Evolutionary conservation across 2,329 filamentous ascomycete genomes (phyloP).

Genomic region (Triangularia verruculosa): DNA sequence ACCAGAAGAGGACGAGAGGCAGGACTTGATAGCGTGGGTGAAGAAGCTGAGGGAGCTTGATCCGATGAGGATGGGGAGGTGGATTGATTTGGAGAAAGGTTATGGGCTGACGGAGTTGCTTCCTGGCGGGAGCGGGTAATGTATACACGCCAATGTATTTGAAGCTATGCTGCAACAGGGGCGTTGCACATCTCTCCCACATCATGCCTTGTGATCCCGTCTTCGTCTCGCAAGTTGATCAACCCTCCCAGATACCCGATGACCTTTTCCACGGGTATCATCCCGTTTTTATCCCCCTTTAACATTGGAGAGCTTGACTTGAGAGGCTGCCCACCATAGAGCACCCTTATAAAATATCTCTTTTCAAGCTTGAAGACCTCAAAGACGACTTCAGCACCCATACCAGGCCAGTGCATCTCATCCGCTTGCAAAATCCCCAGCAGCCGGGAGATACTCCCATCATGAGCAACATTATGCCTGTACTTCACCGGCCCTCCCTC

Average conservation of each 20-base stretch:
- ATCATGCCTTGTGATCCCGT: neutral
- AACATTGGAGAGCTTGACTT: conserved; percentile 65
- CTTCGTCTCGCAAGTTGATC: conserved; percentile 51
- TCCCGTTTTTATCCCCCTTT: conserved; percentile 57
- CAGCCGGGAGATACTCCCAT: conserved; percentile 67
- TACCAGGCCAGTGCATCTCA: conserved; percentile 79
- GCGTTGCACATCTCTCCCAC: neutral
- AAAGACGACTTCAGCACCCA: conserved; percentile 76
- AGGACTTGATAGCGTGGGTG: conserved; percentile 56
- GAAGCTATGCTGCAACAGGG: neutral
- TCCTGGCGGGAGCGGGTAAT: neutral
- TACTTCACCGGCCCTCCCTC: conserved; percentile 49
- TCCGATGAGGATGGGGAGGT: conserved; percentile 69
- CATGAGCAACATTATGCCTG: conserved; percentile 76
- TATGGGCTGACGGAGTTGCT: conserved; percentile 26
- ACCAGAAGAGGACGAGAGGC: conserved; percentile 39
- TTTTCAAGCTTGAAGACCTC: conserved; percentile 59
- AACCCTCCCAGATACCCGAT: conserved; percentile 70
- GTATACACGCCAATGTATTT: neutral
- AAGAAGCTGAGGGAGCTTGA: conserved; percentile 66
- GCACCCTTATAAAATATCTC: conserved; percentile 58
- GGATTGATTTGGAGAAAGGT: conserved; percentile 64
- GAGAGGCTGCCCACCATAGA: conserved; percentile 68
- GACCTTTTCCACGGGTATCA: conserved; percentile 64
- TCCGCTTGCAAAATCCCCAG: conserved; percentile 70